Conservation (phyloP, 257 asterid genomes). For the Linderniella brevidens region DNA sequence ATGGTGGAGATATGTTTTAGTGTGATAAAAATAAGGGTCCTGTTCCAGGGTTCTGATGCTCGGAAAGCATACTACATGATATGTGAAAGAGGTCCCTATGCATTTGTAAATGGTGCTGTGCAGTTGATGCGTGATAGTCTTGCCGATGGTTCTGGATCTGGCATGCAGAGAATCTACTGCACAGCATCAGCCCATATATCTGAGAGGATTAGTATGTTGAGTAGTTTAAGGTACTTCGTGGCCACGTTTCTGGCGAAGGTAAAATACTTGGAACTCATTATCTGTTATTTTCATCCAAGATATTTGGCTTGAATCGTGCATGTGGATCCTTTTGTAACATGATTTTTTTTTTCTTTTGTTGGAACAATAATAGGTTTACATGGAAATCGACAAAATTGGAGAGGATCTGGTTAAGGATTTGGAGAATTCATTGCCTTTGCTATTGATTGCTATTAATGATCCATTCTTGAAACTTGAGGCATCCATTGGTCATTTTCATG, state of each 20-base stretch:
- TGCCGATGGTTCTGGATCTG: constrained; percentile 55
- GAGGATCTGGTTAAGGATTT: constrained; percentile 59
- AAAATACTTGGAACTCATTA: constrained; percentile 8
- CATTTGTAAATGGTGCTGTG: constrained; percentile 61
- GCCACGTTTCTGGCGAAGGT: constrained; percentile 94
- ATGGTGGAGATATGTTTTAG: neutral
- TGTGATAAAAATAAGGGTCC: constrained; percentile 2
- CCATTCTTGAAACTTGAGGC: constrained; percentile 70
- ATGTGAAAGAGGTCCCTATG: constrained; percentile 80
- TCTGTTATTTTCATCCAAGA: neutral
- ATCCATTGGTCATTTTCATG: constrained; percentile 82
- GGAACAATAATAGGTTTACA: constrained; percentile 42
- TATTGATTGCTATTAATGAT: constrained; percentile 56
- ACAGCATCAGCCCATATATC: constrained; percentile 76
- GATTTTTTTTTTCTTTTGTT: constrained; percentile 10
- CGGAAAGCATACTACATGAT: constrained; percentile 79
- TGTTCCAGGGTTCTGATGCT: constrained; percentile 58
- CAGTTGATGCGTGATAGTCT: constrained; percentile 46
- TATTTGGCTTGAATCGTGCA: neutral
- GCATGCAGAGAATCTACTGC: constrained; percentile 37
- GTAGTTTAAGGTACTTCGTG: constrained; percentile 56
- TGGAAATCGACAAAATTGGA: constrained; percentile 69
- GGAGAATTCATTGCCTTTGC: constrained; percentile 46
- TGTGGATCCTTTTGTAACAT: neutral
- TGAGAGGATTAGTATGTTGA: constrained; percentile 62